Evolutionary conservation across 73 alveolate species (phyloP).

Genomic region (Paramecium sonneborni): DNA sequence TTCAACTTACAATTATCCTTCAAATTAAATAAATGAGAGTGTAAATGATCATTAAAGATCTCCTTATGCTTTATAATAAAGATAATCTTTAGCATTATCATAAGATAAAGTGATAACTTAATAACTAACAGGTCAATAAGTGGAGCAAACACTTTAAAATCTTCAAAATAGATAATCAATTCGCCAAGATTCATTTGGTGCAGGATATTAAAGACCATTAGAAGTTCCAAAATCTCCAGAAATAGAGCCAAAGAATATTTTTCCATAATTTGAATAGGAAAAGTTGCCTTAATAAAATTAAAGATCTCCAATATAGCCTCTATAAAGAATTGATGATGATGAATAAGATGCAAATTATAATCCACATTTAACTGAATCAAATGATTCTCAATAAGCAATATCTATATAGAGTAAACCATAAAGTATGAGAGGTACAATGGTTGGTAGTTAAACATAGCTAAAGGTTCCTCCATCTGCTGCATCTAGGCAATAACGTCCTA

Average conservation of each 20-base stretch:
- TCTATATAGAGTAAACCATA: neutral
- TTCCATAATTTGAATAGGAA: neutral
- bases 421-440: neutral
- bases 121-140: neutral
- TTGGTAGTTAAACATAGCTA: neutral
- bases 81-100: slow-evolving; percentile 28
- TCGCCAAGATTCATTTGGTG: slow-evolving; percentile 16
- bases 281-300: neutral
- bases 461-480: slow-evolving; percentile 18
- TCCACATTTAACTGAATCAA: neutral
- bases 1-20: neutral
- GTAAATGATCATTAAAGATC: slow-evolving; percentile 2
- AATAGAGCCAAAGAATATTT: neutral
- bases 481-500: neutral
- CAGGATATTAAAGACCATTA: neutral
- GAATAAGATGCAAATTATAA: neutral
- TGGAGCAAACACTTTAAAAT: neutral
- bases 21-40: neutral
- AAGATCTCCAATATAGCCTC: neutral
- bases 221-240: slow-evolving; percentile 18
- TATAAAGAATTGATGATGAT: neutral
- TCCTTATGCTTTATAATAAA: slow-evolving; percentile 16
- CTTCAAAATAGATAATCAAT: neutral
- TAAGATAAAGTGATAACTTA: neutral
- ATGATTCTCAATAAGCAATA: neutral